Conservation (phyloP, 805 yeast genomes). For the Candida ipomoeae region DNA sequence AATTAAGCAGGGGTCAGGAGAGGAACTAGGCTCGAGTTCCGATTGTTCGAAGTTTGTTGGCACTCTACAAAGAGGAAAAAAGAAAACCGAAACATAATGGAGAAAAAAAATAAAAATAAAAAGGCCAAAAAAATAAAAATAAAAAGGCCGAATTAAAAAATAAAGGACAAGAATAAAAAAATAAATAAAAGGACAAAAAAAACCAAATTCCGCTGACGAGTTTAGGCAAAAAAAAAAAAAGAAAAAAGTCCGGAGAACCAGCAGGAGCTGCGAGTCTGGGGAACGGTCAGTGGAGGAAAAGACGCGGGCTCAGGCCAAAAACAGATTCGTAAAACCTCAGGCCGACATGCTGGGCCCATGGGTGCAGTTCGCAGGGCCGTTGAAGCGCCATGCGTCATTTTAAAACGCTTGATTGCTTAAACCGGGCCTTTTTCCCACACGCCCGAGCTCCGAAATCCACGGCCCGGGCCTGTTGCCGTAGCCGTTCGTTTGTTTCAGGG, state of each 20-base stretch:
- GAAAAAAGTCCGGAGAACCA: constrained; percentile 1
- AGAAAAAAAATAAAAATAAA: neutral
- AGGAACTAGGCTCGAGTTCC: neutral
- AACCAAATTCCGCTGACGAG: neutral
- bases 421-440: neutral
- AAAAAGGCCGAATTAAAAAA: neutral
- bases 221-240: neutral
- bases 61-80: neutral
- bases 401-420: neutral
- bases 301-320: neutral
- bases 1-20: neutral
- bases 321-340: neutral
- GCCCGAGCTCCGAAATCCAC: neutral
- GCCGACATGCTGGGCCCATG: neutral
- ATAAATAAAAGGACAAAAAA: neutral
- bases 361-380: neutral
- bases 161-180: neutral
- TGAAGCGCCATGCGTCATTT: neutral
- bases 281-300: neutral
- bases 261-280: constrained; percentile 2
- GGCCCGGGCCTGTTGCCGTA: neutral
- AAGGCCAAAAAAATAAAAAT: neutral
- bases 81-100: too few species aligned
- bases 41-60: neutral
- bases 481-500: neutral